Evolutionary conservation across 1,284 basidiomycete species (phyloP).

Genomic region (Boletus smithii): DNA sequence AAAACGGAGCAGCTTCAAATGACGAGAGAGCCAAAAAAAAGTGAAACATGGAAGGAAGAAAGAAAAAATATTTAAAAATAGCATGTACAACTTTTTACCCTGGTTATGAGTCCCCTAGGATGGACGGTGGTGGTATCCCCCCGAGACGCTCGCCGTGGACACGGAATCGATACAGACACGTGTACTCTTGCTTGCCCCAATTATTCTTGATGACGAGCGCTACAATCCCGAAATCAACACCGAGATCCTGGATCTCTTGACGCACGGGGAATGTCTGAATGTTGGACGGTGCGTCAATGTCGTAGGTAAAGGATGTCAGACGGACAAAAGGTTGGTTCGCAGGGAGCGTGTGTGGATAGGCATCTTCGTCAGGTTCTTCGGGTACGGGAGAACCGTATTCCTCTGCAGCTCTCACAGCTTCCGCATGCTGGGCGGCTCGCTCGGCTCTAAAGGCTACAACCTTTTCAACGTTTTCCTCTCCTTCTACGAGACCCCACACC

Average conservation of each 20-base stretch:
- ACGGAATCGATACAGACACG: constrained; percentile 88
- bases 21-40: background rate
- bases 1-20: background rate
- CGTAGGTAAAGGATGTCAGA: constrained; percentile 78
- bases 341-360: constrained; percentile 54
- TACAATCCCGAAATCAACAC: constrained; percentile 79
- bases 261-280: constrained; percentile 86
- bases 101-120: constrained; percentile 19
- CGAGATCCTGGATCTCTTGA: constrained; percentile 61
- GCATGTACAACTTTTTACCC: constrained; percentile 13
- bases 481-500: constrained; percentile 85
- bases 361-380: constrained; percentile 36
- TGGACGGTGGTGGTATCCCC: constrained; percentile 25
- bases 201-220: constrained; percentile 79
- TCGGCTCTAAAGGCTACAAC: constrained; percentile 49
- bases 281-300: constrained; percentile 61
- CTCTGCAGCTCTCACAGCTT: constrained; percentile 37
- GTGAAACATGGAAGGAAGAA: background rate
- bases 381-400: constrained; percentile 37
- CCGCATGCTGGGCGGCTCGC: constrained; percentile 35
- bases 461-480: constrained; percentile 63
- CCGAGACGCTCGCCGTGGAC: constrained; percentile 58
- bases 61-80: constrained; percentile 4
- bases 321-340: constrained; percentile 61
- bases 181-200: constrained; percentile 81